Conservation (phyloP, 2,329 filamentous ascomycete genomes). For the Aulographum hederae region DNA sequence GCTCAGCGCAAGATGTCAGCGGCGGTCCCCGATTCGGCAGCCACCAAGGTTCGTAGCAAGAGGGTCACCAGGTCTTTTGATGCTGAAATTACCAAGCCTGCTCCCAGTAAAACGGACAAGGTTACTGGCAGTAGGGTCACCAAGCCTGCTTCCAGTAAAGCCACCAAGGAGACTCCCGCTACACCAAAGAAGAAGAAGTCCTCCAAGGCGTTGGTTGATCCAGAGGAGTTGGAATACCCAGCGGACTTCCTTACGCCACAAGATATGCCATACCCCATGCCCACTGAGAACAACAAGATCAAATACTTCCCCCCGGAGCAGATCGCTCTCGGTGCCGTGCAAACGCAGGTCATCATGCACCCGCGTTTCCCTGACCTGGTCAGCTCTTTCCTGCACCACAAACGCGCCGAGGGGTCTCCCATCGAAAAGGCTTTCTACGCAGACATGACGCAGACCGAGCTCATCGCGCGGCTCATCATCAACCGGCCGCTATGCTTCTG, state of each 20-base stretch:
- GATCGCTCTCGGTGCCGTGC: slow-evolving; percentile 9
- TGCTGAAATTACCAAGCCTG: too few species aligned
- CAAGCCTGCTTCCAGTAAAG: too few species aligned
- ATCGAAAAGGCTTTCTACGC: slow-evolving; percentile 13
- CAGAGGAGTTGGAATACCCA: too few species aligned
- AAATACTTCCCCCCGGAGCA: slow-evolving; percentile 8
- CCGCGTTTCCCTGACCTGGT: slow-evolving; percentile 10
- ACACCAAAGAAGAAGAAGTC: too few species aligned
- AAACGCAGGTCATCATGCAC: slow-evolving; percentile 13
- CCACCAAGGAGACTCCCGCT: too few species aligned
- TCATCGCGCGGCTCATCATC: slow-evolving; percentile 11
- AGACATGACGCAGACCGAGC: slow-evolving; percentile 8
- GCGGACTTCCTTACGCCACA: slow-evolving; percentile 3
- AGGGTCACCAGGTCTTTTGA: too few species aligned
- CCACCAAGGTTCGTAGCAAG: too few species aligned
- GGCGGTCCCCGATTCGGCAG: too few species aligned
- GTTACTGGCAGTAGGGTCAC: too few species aligned
- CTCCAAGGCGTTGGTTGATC: too few species aligned
- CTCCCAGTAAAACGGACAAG: too few species aligned
- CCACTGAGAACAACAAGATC: slow-evolving; percentile 7
- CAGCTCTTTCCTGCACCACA: slow-evolving; percentile 11
- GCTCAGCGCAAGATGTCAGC: too few species aligned
- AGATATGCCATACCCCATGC: neutral
- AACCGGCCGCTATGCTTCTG: slow-evolving; percentile 14
- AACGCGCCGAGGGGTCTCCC: slow-evolving; percentile 10